Evolutionary conservation across 2,329 filamentous ascomycete species (phyloP), one percentile per base, ranked within the genome.

Genomic region (Albifimbria verrucaria): DNA sequence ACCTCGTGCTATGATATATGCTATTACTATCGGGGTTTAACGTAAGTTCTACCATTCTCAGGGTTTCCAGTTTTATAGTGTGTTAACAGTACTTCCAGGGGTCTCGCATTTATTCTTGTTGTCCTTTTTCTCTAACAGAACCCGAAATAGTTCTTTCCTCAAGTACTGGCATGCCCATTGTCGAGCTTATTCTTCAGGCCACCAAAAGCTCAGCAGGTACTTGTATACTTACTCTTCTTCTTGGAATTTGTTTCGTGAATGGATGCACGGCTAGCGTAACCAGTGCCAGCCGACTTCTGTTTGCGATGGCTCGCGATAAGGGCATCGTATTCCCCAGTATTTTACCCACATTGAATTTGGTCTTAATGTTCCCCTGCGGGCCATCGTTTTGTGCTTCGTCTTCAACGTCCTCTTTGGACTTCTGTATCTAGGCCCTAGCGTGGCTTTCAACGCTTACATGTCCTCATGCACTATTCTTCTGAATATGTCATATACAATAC

Each of bases 361-460:
- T 3, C 70, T 76, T 4, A 64, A 77, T 47, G 73, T 77, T 10
- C 76, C 76, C 2, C 65, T 74, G 2, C 67, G 67, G 24, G 66
- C 73, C 2, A 72, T 79, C 15, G 21, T 76, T 4, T 55, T 73
- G 7, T 66, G 70, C n/a, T 72, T 67, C n/a, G 57, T 68, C 4
- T 73, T 77, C 56, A 74, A 77, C 54, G 65, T 73, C 21, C 57
- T 74, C 15, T 77, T 78, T 43, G 76, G 75, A 2, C 66, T 78
- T 2, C 64, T 79, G 4, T 78, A 77, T 52, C 66, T 77, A 0
- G 75, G 74, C 1, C 75, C 73, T 1, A 68, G 68, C 15, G 75
- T 77, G 11, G 75, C 76, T 1, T 79, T 78, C 48, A 73, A 71
- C 49, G 75, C 76, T 7, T 76, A 77, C 53, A 68, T 75, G 0